A percentile compares a stretch with the other conserved stretches of the same genome.
phyloP scores from a whole-genome alignment of 2,329 filamentous ascomycete species.

The Alternaria alternata region DNA sequence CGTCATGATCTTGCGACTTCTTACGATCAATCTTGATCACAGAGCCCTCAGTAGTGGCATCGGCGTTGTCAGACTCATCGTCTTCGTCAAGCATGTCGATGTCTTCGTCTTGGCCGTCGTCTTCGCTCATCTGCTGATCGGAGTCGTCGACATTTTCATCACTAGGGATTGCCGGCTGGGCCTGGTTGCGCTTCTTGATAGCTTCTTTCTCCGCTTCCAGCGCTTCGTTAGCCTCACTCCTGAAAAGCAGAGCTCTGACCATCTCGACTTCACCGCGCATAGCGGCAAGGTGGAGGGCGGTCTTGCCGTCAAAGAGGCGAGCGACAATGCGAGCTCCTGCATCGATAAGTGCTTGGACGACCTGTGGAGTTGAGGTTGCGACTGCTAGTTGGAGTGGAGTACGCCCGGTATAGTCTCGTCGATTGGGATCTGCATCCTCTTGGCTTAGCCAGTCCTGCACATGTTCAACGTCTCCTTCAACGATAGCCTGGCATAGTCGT shows the following conservation, averaged over 20 bases:
- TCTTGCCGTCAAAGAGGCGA: slow-evolving; percentile 79
- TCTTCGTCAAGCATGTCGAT: slow-evolving; percentile 62
- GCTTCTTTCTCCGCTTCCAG: slow-evolving; percentile 67
- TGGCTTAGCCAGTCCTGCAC: slow-evolving; percentile 74
- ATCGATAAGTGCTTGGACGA: slow-evolving; percentile 76
- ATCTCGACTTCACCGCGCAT: slow-evolving; percentile 73
- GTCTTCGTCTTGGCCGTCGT: slow-evolving; percentile 58
- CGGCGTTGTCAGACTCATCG: slow-evolving; percentile 44
- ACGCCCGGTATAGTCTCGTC: slow-evolving; percentile 68
- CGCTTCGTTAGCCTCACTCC: slow-evolving; percentile 77
- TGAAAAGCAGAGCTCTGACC: slow-evolving; percentile 74
- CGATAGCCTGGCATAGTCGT: slow-evolving; percentile 80
- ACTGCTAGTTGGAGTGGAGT: slow-evolving; percentile 81
- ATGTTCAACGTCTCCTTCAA: slow-evolving; percentile 74
- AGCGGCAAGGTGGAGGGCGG: slow-evolving; percentile 83
- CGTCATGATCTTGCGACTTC: slow-evolving; percentile 52
- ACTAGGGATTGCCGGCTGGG: neutral
- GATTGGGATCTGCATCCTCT: slow-evolving; percentile 74
- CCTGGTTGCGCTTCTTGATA: slow-evolving; percentile 38
- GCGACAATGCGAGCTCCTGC: slow-evolving; percentile 76
- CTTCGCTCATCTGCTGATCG: slow-evolving; percentile 32
- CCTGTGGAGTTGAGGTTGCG: slow-evolving; percentile 70
- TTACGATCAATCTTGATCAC: slow-evolving; percentile 66
- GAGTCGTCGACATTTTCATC: neutral
- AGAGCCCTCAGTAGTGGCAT: slow-evolving; percentile 74